Evolutionary conservation across 2,329 filamentous ascomycete genomes (phyloP).

Genomic region (Ceratocystis lukuohia): DNA sequence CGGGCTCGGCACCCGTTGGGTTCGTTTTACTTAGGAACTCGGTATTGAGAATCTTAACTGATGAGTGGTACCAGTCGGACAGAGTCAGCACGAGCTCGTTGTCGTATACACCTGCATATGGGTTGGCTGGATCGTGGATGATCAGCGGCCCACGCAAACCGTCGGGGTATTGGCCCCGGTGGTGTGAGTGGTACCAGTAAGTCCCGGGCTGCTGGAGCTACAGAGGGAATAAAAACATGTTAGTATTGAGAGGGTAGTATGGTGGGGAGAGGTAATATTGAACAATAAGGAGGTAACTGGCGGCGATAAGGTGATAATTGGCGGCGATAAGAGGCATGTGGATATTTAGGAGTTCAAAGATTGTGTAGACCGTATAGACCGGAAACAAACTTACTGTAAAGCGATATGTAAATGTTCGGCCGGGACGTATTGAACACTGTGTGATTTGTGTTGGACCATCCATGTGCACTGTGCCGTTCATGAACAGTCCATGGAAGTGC

Average conservation of each 20-base stretch:
- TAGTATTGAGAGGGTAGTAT: neutral
- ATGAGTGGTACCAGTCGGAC: conserved; percentile 58
- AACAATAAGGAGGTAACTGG: too few relatives aligned
- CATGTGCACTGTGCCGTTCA: conserved; percentile 55
- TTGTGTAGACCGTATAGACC: too few relatives aligned
- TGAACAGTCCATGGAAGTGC: conserved; percentile 59
- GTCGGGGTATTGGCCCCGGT: conserved; percentile 55
- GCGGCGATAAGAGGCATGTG: too few relatives aligned
- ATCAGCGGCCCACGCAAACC: conserved; percentile 52
- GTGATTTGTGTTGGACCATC: conserved; percentile 55
- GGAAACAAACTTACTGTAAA: conserved; percentile 40
- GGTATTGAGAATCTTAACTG: conserved; percentile 35
- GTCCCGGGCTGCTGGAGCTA: conserved; percentile 48
- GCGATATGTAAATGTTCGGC: conserved; percentile 53
- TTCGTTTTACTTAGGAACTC: conserved; percentile 41
- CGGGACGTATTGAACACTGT: conserved; percentile 54
- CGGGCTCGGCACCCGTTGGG: conserved; percentile 47
- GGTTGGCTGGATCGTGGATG: conserved; percentile 48
- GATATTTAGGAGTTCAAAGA: too few relatives aligned
- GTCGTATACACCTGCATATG: conserved; percentile 44
- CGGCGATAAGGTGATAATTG: too few relatives aligned
- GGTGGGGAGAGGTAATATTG: neutral
- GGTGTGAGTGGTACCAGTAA: conserved; percentile 69
- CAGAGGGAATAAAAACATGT: neutral
- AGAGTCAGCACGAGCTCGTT: conserved; percentile 52